Conservation (phyloP, 2,329 filamentous ascomycete genomes). For the Talaromyces sp. region DNA sequence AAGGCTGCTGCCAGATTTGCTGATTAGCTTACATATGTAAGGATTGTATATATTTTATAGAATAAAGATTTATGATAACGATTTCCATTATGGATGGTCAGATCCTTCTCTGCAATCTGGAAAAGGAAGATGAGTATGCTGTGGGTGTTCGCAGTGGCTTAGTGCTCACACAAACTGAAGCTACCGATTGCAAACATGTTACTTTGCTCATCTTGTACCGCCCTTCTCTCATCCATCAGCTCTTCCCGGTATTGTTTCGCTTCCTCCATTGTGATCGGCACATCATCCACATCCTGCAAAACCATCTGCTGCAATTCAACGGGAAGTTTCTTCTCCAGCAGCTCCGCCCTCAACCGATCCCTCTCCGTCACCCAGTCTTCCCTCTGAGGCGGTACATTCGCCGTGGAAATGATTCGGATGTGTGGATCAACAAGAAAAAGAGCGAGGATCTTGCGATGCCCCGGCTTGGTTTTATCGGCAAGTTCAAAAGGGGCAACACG, state of each 20-base stretch:
- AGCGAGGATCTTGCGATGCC: slow-evolving; percentile 53
- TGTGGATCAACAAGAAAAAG: slow-evolving; percentile 60
- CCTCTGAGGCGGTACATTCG: slow-evolving; percentile 53
- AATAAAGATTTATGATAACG: neutral
- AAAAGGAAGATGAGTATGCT: neutral
- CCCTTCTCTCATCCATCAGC: slow-evolving; percentile 11
- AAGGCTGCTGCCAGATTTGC: slow-evolving; percentile 36
- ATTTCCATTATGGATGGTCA: neutral
- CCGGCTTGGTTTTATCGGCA: slow-evolving; percentile 49
- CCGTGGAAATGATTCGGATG: slow-evolving; percentile 51
- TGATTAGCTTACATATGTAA: slow-evolving; percentile 15
- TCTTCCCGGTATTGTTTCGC: slow-evolving; percentile 33
- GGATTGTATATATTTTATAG: neutral
- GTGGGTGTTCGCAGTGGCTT: neutral
- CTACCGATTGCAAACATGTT: neutral
- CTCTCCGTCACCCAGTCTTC: slow-evolving; percentile 36
- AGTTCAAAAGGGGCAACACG: slow-evolving; percentile 49
- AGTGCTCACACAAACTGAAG: slow-evolving; percentile 10
- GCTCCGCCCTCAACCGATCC: slow-evolving; percentile 18
- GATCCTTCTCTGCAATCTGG: too few species aligned
- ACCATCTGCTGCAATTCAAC: slow-evolving; percentile 10
- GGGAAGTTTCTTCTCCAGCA: slow-evolving; percentile 23
- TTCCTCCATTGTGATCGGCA: slow-evolving; percentile 34
- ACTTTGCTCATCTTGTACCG: neutral
- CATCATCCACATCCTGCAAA: neutral